Percentiles rank a stretch among this genome's conserved stretches.
phyloP scores from a whole-genome alignment of 1,139 yeast species.

The Protomyces arabidopsidicola region DNA sequence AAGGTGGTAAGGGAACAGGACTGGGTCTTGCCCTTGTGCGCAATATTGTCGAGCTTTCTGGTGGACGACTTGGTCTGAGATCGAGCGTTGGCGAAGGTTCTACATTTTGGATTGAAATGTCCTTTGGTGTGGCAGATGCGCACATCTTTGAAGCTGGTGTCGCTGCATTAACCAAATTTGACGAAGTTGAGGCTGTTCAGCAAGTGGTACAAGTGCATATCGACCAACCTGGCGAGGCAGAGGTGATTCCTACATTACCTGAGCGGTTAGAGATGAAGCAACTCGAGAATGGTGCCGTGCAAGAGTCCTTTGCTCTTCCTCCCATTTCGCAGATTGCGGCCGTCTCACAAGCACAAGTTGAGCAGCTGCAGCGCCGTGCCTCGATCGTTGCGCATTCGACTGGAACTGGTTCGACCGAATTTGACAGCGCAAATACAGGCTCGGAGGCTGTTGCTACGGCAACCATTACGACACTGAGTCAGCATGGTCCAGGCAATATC shows the following conservation, averaged over 20 bases:
- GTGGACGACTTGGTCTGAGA: conserved; percentile 22
- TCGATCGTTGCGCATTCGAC: neutral
- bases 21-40: conserved; percentile 25
- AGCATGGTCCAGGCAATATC: neutral
- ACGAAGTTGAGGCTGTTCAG: neutral
- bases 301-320: neutral
- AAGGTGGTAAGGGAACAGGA: conserved; percentile 27
- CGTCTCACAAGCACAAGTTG: neutral
- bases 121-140: conserved; percentile 19
- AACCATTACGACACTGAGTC: neutral
- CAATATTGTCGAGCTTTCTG: conserved; percentile 22
- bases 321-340: neutral
- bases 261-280: neutral
- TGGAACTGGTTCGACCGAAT: neutral
- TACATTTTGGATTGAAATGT: conserved; percentile 21
- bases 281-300: neutral
- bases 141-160: neutral
- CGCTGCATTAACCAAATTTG: neutral
- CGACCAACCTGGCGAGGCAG: neutral
- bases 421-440: neutral
- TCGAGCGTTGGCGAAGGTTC: conserved; percentile 17
- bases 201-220: neutral
- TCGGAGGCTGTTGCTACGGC: neutral
- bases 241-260: neutral
- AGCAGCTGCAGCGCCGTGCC: neutral